Evolutionary conservation across 306 rosid species (phyloP).

Genomic region (Hippophae tibetana): DNA sequence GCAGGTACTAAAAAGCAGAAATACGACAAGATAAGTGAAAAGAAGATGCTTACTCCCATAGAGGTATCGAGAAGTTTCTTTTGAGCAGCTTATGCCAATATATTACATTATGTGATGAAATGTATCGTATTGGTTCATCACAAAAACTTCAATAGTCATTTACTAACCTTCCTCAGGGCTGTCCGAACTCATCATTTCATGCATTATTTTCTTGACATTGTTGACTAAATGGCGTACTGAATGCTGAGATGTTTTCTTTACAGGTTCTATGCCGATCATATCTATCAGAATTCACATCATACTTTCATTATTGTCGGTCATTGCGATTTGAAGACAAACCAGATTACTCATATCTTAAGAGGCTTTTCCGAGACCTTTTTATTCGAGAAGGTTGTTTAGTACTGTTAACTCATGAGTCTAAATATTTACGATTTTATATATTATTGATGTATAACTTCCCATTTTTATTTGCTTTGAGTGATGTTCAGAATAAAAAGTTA

Average conservation of each 20-base stretch:
- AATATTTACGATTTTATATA: neutral
- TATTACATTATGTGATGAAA: neutral
- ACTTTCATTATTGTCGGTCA: slow-evolving; percentile 86
- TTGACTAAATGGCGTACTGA: neutral
- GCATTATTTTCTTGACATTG: neutral
- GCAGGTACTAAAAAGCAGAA: slow-evolving; percentile 95
- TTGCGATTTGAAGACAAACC: slow-evolving; percentile 97
- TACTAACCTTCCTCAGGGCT: neutral
- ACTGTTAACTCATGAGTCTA: neutral
- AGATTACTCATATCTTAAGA: slow-evolving; percentile 86
- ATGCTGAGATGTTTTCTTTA: slow-evolving; percentile 1
- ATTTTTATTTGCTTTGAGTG: slow-evolving; percentile 13
- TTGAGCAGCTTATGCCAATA: slow-evolving; percentile 10
- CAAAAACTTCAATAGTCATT: neutral
- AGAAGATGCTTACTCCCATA: slow-evolving; percentile 90
- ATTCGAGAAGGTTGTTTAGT: slow-evolving; percentile 75
- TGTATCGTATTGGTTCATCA: neutral
- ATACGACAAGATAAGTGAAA: slow-evolving; percentile 95
- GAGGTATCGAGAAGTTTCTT: slow-evolving; percentile 54
- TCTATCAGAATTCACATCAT: slow-evolving; percentile 83
- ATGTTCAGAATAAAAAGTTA: neutral
- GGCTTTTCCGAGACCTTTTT: slow-evolving; percentile 90
- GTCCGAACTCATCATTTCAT: neutral
- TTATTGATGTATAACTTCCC: neutral
- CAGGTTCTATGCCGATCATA: slow-evolving; percentile 82